Evolutionary conservation across 2,329 filamentous ascomycete species (phyloP).

Genomic region (Coniella lustricola): DNA sequence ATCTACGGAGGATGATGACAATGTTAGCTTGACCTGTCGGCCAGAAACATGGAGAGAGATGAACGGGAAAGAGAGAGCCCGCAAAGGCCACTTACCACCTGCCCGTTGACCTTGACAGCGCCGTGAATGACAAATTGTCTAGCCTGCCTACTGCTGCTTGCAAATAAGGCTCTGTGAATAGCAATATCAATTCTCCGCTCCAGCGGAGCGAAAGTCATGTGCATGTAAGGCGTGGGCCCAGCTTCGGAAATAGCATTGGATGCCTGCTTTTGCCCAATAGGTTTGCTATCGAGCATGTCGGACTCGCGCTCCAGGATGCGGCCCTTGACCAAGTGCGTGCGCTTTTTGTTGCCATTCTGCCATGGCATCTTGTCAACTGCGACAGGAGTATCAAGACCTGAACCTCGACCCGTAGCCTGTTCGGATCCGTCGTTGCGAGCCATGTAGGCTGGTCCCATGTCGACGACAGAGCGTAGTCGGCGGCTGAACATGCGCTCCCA

Average conservation of each 20-base stretch:
- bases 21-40: not conserved
- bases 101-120: conserved; percentile 89
- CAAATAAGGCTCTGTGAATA: conserved; percentile 87
- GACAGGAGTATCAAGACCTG: conserved; percentile 47
- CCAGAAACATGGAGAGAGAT: no score
- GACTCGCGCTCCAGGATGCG: conserved; percentile 2
- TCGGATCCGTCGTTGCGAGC: conserved; percentile 76
- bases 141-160: conserved; percentile 86
- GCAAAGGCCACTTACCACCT: conserved; percentile 59
- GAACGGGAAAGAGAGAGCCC: no score
- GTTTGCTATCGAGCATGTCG: not conserved
- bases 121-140: conserved; percentile 93
- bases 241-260: no score
- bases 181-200: conserved; percentile 92
- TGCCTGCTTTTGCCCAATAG: no score
- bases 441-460: conserved; percentile 76
- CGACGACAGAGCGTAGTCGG: conserved; percentile 71
- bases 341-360: conserved; percentile 19
- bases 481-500: conserved; percentile 91
- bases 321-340: conserved; percentile 14
- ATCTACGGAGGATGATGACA: conserved; percentile 50
- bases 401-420: conserved; percentile 75
- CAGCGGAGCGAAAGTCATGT: conserved; percentile 89
- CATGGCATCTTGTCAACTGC: conserved; percentile 13
- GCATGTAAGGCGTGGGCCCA: conserved; percentile 95